Evolutionary conservation across 352 stramenopile species (phyloP).

Genomic region (Aphanomyces invadans): DNA sequence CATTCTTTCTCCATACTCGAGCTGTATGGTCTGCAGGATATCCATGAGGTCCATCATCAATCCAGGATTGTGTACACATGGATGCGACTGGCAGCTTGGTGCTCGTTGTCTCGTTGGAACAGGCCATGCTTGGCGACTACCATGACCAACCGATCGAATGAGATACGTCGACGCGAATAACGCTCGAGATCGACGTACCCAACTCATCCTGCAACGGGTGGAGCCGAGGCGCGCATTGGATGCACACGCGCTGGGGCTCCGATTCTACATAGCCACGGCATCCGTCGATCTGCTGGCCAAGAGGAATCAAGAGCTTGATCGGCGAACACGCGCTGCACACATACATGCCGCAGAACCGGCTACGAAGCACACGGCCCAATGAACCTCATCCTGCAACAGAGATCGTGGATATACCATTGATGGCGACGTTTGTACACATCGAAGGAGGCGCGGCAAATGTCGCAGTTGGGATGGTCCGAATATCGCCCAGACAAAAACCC

Average conservation of each 20-base stretch:
- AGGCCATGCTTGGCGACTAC: conserved; percentile 33
- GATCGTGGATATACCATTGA: conserved; percentile 35
- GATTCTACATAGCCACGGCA: conserved; percentile 49
- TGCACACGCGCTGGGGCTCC: conserved; percentile 46
- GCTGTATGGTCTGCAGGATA: too few relatives aligned
- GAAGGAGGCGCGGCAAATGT: conserved; percentile 50
- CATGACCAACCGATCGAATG: not conserved
- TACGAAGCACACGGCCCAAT: conserved; percentile 21
- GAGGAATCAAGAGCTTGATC: conserved; percentile 44
- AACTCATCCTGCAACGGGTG: conserved; percentile 44
- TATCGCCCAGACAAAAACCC: conserved; percentile 61
- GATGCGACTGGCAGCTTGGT: conserved; percentile 35
- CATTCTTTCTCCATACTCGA: conserved; percentile 48
- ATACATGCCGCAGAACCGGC: conserved; percentile 42
- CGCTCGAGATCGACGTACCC: conserved; percentile 7
- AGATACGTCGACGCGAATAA: too few relatives aligned
- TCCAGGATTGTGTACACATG: too few relatives aligned
- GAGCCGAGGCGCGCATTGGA: conserved; percentile 42
- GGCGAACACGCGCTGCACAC: conserved; percentile 57
- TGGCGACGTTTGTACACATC: conserved; percentile 55
- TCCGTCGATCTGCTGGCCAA: conserved; percentile 38
- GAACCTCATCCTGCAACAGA: not conserved
- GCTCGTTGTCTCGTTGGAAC: conserved; percentile 37
- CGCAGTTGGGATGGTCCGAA: conserved; percentile 54
- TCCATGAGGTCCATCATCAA: too few relatives aligned